These are phyloP conservation scores for Viola pubescens DNA, from an alignment of 441 rosid species.

Conservation along the genomic window DNA sequence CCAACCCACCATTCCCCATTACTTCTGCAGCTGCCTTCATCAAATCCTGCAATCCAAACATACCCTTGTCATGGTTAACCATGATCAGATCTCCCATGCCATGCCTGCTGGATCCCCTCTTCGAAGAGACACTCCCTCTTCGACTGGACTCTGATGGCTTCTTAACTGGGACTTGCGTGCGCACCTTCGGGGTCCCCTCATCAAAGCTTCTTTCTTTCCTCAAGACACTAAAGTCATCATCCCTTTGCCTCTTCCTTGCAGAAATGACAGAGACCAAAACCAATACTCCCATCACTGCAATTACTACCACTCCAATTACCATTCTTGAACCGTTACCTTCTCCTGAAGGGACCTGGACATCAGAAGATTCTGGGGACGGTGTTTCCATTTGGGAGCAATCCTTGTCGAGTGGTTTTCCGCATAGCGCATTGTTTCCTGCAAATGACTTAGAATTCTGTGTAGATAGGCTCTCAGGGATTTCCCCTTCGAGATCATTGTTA, in stretches of 20 bases:
- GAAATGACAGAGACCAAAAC: slow-evolving; percentile 17
- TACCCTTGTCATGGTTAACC: slow-evolving; percentile 62
- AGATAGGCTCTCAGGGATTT: slow-evolving; percentile 43
- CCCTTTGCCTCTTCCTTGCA: slow-evolving; percentile 17
- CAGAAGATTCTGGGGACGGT: background rate
- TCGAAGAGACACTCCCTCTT: slow-evolving; percentile 22
- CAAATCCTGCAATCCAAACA: slow-evolving; percentile 68
- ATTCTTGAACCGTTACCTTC: background rate
- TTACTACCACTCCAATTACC: slow-evolving; percentile 16
- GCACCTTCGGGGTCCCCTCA: slow-evolving; percentile 13
- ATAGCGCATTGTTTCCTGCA: slow-evolving; percentile 40
- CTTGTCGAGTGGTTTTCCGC: slow-evolving; percentile 40
- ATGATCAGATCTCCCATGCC: slow-evolving; percentile 51
- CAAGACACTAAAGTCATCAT: slow-evolving; percentile 36
- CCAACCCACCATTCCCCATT: slow-evolving; percentile 75
- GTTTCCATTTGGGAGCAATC: slow-evolving; percentile 23
- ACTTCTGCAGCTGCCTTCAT: slow-evolving; percentile 95
- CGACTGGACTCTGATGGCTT: slow-evolving; percentile 16
- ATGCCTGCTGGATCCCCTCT: slow-evolving; percentile 20
- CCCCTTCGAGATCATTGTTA: slow-evolving; percentile 53
- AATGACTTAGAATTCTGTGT: slow-evolving; percentile 33
- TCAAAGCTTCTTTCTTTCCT: slow-evolving; percentile 32
- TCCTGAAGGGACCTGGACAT: background rate
- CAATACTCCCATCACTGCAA: slow-evolving; percentile 24
- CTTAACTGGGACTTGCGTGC: slow-evolving; percentile 11